These are phyloP conservation scores for Urochloa ruziziensis DNA, from an alignment of 176 grass and related monocot species.

Conservation along the genomic window DNA sequence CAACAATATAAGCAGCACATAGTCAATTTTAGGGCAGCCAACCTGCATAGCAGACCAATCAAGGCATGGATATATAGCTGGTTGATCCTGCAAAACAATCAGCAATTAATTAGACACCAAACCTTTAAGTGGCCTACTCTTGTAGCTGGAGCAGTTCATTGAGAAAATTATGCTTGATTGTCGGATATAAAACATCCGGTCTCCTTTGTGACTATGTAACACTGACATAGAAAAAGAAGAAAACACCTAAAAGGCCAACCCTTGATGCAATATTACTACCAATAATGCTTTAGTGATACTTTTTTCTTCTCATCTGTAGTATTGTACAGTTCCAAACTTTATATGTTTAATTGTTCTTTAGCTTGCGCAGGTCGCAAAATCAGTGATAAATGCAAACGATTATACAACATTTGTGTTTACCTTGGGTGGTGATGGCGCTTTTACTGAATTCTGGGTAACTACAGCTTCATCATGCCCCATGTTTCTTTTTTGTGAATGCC, in stretches of 20 bases:
- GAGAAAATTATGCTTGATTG: not conserved
- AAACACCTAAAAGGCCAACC: not conserved
- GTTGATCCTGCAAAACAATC: constrained; percentile 55
- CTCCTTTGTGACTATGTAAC: not conserved
- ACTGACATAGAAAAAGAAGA: not conserved
- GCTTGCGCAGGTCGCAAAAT: not conserved
- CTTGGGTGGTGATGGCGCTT: constrained; percentile 63
- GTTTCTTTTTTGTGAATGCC: not conserved
- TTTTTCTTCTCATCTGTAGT: not conserved
- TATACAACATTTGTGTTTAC: constrained; percentile 26
- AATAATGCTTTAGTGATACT: not conserved
- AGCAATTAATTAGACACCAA: constrained; percentile 20
- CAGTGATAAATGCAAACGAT: not conserved
- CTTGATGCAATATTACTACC: not conserved
- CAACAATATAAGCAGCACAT: not conserved
- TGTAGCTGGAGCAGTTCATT: not conserved
- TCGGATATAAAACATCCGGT: not conserved
- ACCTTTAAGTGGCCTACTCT: not conserved
- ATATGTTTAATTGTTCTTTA: not conserved
- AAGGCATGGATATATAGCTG: constrained; percentile 58
- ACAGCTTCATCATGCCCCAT: constrained; percentile 73
- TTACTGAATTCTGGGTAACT: constrained; percentile 56
- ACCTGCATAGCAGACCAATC: constrained; percentile 86
- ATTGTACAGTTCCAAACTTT: not conserved
- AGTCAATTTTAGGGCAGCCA: not conserved